Conservation (phyloP, 495 filamentous ascomycete species). For the Thermothielavioides terrestris region DNA sequence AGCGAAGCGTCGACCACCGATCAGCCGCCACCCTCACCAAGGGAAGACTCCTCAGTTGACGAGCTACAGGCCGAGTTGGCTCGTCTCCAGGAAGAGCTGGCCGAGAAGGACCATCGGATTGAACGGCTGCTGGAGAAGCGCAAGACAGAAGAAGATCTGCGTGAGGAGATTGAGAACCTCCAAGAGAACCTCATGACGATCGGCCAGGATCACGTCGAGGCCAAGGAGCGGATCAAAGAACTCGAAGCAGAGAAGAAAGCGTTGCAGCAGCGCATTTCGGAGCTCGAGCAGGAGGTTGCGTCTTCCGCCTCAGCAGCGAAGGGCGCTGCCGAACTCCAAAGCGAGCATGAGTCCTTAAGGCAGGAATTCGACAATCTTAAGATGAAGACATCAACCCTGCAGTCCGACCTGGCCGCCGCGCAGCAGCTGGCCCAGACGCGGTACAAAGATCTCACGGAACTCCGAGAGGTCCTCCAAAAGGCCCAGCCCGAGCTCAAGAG, state of each 20-base stretch:
- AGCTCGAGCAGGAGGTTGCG: conserved; percentile 55
- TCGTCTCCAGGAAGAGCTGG: conserved; percentile 50
- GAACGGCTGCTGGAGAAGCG: conserved; percentile 55
- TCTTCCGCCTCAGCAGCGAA: conserved; percentile 26
- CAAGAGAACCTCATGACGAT: conserved; percentile 67
- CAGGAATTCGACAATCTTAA: conserved; percentile 70
- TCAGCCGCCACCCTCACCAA: conserved; percentile 15
- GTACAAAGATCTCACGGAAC: conserved; percentile 79
- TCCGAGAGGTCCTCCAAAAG: conserved; percentile 70
- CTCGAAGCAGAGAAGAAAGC: conserved; percentile 35
- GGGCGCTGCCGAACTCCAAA: conserved; percentile 43
- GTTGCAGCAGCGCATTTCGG: conserved; percentile 53
- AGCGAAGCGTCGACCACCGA: conserved; percentile 23
- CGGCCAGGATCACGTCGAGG: conserved; percentile 73
- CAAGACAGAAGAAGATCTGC: conserved; percentile 68
- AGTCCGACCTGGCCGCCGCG: conserved; percentile 78
- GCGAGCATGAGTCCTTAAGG: conserved; percentile 51
- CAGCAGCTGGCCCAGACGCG: conserved; percentile 75
- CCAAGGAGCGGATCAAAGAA: conserved; percentile 67
- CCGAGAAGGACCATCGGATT: conserved; percentile 64
- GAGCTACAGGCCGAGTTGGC: conserved; percentile 35
- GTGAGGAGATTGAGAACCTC: conserved; percentile 79
- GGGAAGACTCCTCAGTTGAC: conserved; percentile 17
- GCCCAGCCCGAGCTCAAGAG: conserved; percentile 74
- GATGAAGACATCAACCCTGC: conserved; percentile 55